Base-by-base conservation (phyloP, 1,139 yeast genomes). In the Yamadazyma friedrichii region DNA sequence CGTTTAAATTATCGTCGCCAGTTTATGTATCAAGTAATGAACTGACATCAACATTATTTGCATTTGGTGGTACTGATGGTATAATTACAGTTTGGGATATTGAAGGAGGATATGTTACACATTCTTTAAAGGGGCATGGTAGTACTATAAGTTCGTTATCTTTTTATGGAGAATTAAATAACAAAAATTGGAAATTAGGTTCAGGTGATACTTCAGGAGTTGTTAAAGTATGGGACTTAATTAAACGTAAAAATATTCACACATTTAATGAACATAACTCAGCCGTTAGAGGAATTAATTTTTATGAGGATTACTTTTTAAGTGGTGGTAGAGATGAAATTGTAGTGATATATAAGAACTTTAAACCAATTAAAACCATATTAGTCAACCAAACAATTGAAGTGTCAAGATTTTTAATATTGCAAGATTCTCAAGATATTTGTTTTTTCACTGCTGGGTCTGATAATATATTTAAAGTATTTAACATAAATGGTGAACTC, bases 11-110 rank as follows among this genome's bases (percentile, higher is more conserved):
- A 41, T 67, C 86, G 3, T 81, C 96, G 1, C 96, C 98, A 1
- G 86, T 88, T 1, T 87, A 87, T 59, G 84, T 88, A 15, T 76
- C 89, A 43, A 73, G 84, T 11, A 78, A 79, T 26, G 98, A 93
- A 60, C 61, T 78, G 5, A 88, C 97, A 0, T 85, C 96, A 12
- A 80, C 95, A 4, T 70, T 93, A 38, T 80, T 91, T 56, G 95
- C 96, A 29, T 83, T 94, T 55, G 99, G 99, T 38, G 93, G 96
- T 36, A 86, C 97, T 0, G 98, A 94, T 59, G 98, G 98, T 38
- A 78, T 82, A 31, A 86, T 91, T 15, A 83, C 88, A 38, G 95
- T 94, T 2, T 89, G 96, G 86, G 98, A 93, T 61, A 76, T 93
- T 35, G 91, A 81, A 49, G 91, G 91, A 28, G 94, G 95, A 1